Evolutionary conservation across 192 early-diverging fungal genomes (phyloP).

Genomic region (Mortierella claussenii): DNA sequence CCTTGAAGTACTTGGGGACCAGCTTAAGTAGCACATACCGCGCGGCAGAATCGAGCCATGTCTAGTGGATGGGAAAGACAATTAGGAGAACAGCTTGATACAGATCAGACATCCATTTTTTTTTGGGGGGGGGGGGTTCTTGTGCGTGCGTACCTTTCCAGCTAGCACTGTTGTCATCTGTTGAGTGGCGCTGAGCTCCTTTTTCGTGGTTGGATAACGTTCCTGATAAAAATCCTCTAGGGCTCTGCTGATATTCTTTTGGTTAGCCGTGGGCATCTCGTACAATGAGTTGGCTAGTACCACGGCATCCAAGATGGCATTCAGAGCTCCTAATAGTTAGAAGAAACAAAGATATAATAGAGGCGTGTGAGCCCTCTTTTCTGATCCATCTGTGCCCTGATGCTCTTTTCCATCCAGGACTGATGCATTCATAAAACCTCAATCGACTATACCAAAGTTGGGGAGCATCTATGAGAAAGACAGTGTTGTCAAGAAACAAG

Average conservation of each 20-base stretch:
- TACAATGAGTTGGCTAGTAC: slow-evolving; percentile 24
- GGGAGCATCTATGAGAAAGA: slow-evolving; percentile 17
- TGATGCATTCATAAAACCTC: too few relatives aligned
- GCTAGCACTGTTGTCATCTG: slow-evolving; percentile 18
- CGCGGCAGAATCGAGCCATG: slow-evolving; percentile 29
- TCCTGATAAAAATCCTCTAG: slow-evolving; percentile 31
- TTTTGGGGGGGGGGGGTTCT: not conserved
- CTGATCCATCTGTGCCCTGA: too few relatives aligned
- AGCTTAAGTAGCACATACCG: slow-evolving; percentile 26
- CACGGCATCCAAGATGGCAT: slow-evolving; percentile 28
- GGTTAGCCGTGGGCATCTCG: slow-evolving; percentile 22
- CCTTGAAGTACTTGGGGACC: slow-evolving; percentile 41
- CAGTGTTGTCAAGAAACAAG: too few relatives aligned
- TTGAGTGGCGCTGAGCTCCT: slow-evolving; percentile 19
- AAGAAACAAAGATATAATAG: too few relatives aligned
- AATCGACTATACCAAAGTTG: slow-evolving; percentile 24
- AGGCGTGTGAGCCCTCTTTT: too few relatives aligned
- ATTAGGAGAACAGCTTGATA: not conserved
- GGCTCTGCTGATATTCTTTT: slow-evolving; percentile 23
- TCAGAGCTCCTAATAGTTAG: slow-evolving; percentile 22
- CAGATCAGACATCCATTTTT: not conserved
- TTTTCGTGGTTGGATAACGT: slow-evolving; percentile 11
- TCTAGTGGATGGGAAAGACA: too few relatives aligned
- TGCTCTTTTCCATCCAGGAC: too few relatives aligned
- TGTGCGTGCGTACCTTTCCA: slow-evolving; percentile 13